Percentiles rank a stretch among this genome's conserved stretches.
phyloP scores from a whole-genome alignment of 139 green algal genomes.

The Auxenochlorella protothecoides region DNA sequence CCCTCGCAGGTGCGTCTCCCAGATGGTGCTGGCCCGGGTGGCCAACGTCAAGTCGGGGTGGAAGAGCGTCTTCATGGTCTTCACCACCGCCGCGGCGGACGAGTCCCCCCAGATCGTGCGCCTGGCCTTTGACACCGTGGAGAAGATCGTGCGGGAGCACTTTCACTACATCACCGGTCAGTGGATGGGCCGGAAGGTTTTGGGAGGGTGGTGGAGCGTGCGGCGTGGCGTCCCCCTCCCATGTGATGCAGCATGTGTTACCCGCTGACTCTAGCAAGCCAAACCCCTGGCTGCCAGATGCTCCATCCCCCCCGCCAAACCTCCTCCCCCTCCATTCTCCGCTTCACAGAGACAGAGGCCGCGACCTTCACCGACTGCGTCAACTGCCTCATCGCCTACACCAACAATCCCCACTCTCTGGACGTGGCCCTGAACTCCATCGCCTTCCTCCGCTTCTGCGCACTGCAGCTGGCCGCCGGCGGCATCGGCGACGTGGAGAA shows the following conservation, averaged over 20 bases:
- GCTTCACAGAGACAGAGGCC: constrained; percentile 75
- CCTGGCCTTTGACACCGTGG: constrained; percentile 89
- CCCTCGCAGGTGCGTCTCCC: constrained; percentile 47
- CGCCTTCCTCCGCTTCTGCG: constrained; percentile 96
- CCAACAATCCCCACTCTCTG: constrained; percentile 89
- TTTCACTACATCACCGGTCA: constrained; percentile 87
- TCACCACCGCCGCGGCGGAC: constrained; percentile 86
- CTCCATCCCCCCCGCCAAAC: neutral
- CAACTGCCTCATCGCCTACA: constrained; percentile 99
- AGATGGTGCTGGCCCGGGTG: constrained; percentile 86
- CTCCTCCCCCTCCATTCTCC: neutral
- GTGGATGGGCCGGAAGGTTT: neutral
- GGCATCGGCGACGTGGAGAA: constrained; percentile 62
- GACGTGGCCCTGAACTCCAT: constrained; percentile 94
- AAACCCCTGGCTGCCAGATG: neutral
- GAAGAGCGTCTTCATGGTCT: constrained; percentile 99
- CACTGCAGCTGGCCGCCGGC: constrained; percentile 88
- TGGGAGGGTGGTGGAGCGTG: too few relatives aligned
- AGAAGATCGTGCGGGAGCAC: constrained; percentile 96
- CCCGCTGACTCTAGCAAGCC: neutral
- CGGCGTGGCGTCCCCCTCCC: neutral
- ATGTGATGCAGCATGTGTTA: neutral
- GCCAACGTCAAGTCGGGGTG: constrained; percentile 94
- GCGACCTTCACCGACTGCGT: constrained; percentile 98
- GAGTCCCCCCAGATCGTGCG: constrained; percentile 66